Conservation (phyloP, 2,329 filamentous ascomycete species). For the Diaporthe aspalathi region DNA sequence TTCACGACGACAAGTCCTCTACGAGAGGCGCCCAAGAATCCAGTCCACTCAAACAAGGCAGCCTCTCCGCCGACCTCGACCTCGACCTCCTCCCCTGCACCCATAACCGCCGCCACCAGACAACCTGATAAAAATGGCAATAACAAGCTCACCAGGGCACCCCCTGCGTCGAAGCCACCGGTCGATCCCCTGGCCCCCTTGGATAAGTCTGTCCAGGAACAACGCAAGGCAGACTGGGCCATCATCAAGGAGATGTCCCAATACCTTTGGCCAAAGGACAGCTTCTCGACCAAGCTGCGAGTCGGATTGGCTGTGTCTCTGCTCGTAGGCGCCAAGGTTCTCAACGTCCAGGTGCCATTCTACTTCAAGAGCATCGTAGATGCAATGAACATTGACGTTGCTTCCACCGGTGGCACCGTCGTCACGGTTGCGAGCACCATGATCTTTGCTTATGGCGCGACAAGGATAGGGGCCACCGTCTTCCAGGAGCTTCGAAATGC, state of each 20-base stretch:
- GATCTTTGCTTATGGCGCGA: conserved; percentile 91
- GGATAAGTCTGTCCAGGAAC: conserved; percentile 81
- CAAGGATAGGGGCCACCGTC: conserved; percentile 86
- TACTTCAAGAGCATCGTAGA: conserved; percentile 99
- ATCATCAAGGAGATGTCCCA: conserved; percentile 98
- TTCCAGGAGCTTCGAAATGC: conserved; percentile 97
- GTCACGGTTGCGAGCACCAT: conserved; percentile 90
- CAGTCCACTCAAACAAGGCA: not conserved
- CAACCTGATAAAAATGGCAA: not conserved
- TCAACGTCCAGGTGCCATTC: conserved; percentile 98
- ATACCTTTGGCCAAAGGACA: conserved; percentile 96
- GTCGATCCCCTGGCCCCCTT: conserved; percentile 71
- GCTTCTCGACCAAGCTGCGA: conserved; percentile 82
- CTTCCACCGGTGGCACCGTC: conserved; percentile 86
- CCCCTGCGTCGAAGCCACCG: conserved; percentile 26
- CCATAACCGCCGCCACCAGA: not conserved
- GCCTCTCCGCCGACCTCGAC: not conserved
- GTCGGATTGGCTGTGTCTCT: conserved; percentile 87
- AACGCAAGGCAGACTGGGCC: conserved; percentile 96
- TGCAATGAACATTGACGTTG: conserved; percentile 95
- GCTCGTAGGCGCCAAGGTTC: conserved; percentile 88
- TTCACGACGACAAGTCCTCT: conserved; percentile 30
- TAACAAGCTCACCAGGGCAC: not conserved
- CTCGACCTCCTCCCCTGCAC: not conserved
- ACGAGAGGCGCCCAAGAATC: conserved; percentile 21